Conservation (phyloP, 495 filamentous ascomycete genomes). For the Tuber microsphaerosporum region DNA sequence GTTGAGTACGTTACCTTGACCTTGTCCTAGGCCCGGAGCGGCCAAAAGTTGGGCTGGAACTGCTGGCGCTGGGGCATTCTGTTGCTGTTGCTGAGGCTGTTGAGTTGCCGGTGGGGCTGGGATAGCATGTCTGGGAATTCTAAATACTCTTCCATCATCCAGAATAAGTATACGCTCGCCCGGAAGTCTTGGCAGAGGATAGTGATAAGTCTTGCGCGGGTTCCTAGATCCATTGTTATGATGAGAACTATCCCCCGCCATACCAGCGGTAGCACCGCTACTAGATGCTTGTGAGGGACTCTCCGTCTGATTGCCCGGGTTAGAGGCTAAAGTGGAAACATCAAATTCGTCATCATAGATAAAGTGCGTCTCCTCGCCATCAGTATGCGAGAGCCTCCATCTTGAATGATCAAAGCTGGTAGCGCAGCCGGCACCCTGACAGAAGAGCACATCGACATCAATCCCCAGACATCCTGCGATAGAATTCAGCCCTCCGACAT, state of each 20-base stretch:
- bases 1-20: conserved; percentile 7
- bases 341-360: conserved; percentile 25
- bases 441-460: conserved; percentile 37
- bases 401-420: conserved; percentile 31
- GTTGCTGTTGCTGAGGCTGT: background rate
- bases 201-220: conserved; percentile 31
- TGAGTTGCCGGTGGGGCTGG: conserved; percentile 13
- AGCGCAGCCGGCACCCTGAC: conserved; percentile 36
- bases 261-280: background rate
- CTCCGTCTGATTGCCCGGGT: conserved; percentile 20
- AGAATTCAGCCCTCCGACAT: conserved; percentile 28
- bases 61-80: background rate
- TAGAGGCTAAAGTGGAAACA: conserved; percentile 21
- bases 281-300: conserved; percentile 20
- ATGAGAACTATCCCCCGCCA: background rate
- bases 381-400: conserved; percentile 30
- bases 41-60: conserved; percentile 3
- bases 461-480: conserved; percentile 37
- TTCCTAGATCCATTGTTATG: conserved; percentile 19
- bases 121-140: conserved; percentile 38
- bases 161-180: conserved; percentile 35
- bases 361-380: conserved; percentile 24
- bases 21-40: conserved; percentile 14
- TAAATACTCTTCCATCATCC: conserved; percentile 37
- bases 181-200: conserved; percentile 33